Evolutionary conservation across 2,329 filamentous ascomycete species (phyloP).

Genomic region (Monosporascus ibericus): DNA sequence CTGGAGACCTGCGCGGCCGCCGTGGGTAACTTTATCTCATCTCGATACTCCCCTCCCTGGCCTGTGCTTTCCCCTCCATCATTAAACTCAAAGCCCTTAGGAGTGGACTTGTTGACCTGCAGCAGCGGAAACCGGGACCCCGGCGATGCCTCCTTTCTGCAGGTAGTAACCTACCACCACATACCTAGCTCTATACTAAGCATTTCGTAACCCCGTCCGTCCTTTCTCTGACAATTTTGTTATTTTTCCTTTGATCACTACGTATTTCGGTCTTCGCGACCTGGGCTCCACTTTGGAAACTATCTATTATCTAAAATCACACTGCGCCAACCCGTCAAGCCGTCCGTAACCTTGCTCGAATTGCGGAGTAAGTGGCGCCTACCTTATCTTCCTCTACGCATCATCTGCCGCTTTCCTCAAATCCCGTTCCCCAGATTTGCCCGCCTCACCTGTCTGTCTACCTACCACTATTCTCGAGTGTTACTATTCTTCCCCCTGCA

Average conservation of each 20-base stretch:
- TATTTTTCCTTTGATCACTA: no score
- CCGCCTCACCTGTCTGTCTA: not conserved
- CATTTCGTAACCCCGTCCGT: no score
- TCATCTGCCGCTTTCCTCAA: not conserved
- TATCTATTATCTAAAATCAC: not conserved
- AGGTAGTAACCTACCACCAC: no score
- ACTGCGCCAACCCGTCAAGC: not conserved
- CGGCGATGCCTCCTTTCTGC: not conserved
- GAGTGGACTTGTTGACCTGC: not conserved
- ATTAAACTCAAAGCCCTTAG: not conserved
- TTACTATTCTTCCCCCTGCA: not conserved
- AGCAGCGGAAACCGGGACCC: not conserved
- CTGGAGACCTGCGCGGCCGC: not conserved
- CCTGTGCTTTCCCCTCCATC: not conserved
- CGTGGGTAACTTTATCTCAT: not conserved
- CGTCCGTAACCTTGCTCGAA: slow-evolving; percentile 1
- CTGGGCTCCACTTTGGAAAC: not conserved
- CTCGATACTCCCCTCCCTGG: not conserved
- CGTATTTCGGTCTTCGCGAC: no score
- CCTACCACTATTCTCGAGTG: not conserved
- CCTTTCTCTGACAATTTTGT: no score
- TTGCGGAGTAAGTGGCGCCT: slow-evolving; percentile 11
- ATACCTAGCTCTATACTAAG: no score
- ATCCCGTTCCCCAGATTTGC: not conserved
- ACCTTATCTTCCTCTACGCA: slow-evolving; percentile 1